Conservation (phyloP, 2,329 filamentous ascomycete genomes). For the Colletotrichum eremochloae region DNA sequence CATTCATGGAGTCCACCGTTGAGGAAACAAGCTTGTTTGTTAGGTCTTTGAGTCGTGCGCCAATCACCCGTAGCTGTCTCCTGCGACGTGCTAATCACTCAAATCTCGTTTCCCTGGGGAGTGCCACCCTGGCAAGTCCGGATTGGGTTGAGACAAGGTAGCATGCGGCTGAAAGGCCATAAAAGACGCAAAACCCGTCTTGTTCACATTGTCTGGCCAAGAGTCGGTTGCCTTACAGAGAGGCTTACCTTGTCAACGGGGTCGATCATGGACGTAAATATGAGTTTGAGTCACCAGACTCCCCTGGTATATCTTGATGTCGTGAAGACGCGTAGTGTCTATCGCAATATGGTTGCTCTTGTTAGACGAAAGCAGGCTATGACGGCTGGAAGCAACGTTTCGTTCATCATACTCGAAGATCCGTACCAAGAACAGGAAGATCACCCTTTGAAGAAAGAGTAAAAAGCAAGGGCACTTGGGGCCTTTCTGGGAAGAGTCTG, state of each 20-base stretch:
- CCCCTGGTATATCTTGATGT: neutral
- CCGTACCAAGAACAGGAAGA: slow-evolving; percentile 1
- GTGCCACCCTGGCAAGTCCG: neutral
- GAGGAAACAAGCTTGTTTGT: neutral
- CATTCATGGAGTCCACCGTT: neutral
- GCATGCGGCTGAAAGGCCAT: neutral
- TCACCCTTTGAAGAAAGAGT: neutral
- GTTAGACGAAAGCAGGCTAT: neutral
- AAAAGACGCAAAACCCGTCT: neutral
- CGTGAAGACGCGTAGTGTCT: neutral
- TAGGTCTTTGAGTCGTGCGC: neutral
- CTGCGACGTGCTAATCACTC: neutral
- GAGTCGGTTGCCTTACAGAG: neutral
- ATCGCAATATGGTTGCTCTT: neutral
- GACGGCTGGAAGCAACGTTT: too few species aligned
- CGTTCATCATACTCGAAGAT: neutral
- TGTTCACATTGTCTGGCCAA: neutral
- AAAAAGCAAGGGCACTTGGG: neutral
- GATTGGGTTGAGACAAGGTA: neutral
- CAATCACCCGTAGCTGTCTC: neutral
- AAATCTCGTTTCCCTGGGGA: neutral
- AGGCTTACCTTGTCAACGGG: neutral
- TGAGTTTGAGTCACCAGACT: too few species aligned
- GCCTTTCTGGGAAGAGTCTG: neutral
- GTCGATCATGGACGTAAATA: neutral